Evolutionary conservation across 2,329 filamentous ascomycete species (phyloP).

Genomic region (Cryphonectria carpinicola): DNA sequence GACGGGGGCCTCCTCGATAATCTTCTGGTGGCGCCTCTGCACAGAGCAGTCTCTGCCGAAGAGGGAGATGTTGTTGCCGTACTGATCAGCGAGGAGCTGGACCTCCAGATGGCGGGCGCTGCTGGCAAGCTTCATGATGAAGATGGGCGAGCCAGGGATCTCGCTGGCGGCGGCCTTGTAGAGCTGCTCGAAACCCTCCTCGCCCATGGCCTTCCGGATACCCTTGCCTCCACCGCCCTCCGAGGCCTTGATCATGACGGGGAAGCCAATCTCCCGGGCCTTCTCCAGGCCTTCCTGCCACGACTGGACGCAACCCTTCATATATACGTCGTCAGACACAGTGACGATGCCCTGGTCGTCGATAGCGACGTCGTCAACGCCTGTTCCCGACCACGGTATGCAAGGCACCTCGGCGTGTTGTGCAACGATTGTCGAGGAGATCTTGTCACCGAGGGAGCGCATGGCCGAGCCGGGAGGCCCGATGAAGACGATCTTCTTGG

Average conservation of each 20-base stretch:
- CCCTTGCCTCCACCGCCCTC: constrained; percentile 99
- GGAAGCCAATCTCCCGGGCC: constrained; percentile 92
- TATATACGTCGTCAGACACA: constrained; percentile 82
- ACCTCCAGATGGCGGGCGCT: constrained; percentile 97
- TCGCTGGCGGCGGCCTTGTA: constrained; percentile 97
- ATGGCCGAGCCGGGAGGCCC: constrained; percentile 97
- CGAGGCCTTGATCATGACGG: constrained; percentile 99
- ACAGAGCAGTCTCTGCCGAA: constrained; percentile 99
- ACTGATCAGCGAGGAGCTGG: constrained; percentile 95
- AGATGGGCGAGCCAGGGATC: constrained; percentile 97
- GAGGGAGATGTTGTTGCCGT: constrained; percentile 98
- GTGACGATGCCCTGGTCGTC: constrained; percentile 89
- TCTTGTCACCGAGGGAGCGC: constrained; percentile 99
- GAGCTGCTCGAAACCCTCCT: constrained; percentile 81
- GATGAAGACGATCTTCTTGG: constrained; percentile 99
- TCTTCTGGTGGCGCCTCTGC: constrained; percentile 98
- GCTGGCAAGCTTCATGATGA: constrained; percentile 99
- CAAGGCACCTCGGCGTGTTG: constrained; percentile 96
- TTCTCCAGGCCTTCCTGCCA: constrained; percentile 88
- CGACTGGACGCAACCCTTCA: constrained; percentile 86
- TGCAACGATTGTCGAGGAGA: constrained; percentile 98
- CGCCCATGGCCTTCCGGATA: constrained; percentile 90
- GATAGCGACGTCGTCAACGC: constrained; percentile 79
- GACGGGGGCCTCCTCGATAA: constrained; percentile 97
- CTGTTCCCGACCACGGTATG: constrained; percentile 98